These are phyloP conservation scores for Morella rubra DNA, from an alignment of 306 rosid genomes.

Conservation along the genomic window DNA sequence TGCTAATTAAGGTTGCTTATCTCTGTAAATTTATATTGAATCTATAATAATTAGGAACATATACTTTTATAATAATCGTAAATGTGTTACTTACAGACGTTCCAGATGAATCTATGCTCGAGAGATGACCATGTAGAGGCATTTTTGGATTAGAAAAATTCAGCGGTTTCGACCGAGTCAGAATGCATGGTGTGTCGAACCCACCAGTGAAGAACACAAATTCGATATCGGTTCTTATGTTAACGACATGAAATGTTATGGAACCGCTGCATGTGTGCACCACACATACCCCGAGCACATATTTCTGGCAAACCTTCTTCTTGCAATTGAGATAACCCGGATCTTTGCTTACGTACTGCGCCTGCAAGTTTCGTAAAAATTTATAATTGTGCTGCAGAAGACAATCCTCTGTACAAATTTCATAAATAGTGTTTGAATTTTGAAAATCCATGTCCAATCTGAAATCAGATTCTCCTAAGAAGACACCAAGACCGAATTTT, in stretches of 20 bases:
- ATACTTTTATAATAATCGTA: no score
- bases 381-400: no score
- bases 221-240: constrained; percentile 78
- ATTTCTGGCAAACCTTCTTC: constrained; percentile 50
- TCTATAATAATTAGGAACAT: no score
- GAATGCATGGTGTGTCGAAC: constrained; percentile 58
- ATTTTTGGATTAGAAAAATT: constrained; percentile 57
- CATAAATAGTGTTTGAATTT: no score
- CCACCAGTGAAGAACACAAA: constrained; percentile 74
- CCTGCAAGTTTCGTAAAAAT: no score
- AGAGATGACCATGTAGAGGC: constrained; percentile 72
- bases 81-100: constrained; percentile 49
- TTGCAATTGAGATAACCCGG: constrained; percentile 68
- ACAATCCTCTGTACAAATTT: no score
- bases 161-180: constrained; percentile 44
- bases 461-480: no score
- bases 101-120: constrained; percentile 66
- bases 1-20: no score
- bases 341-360: constrained; percentile 58
- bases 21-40: no score
- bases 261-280: constrained; percentile 59
- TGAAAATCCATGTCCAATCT: no score
- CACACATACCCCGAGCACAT: constrained; percentile 35
- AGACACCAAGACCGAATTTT: no score
- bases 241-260: constrained; percentile 68